phyloP scores from a whole-genome alignment of 148 eudicot species.

The Rhododendron ferrugineum region DNA sequence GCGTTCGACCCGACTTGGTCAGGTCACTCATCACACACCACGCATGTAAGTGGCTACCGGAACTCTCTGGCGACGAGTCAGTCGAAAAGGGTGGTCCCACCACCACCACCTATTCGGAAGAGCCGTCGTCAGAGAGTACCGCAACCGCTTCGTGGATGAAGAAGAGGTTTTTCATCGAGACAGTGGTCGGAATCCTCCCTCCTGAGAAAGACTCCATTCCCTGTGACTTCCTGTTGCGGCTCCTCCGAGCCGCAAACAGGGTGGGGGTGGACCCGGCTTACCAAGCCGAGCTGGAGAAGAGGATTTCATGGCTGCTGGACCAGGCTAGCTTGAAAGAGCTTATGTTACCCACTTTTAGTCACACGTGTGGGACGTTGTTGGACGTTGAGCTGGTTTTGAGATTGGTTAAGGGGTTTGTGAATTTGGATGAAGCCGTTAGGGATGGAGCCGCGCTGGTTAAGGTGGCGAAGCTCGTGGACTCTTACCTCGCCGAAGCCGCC shows the following conservation, averaged over 20 bases:
- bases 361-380: constrained; percentile 55
- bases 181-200: constrained; percentile 64
- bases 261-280: constrained; percentile 37
- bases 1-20: constrained; percentile 63
- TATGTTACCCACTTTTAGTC: constrained; percentile 77
- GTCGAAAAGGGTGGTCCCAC: not conserved
- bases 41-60: constrained; percentile 79
- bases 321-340: constrained; percentile 65
- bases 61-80: constrained; percentile 30
- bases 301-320: constrained; percentile 60
- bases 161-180: constrained; percentile 60
- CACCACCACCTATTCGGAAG: not conserved
- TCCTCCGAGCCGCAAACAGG: constrained; percentile 50
- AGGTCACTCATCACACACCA: constrained; percentile 81
- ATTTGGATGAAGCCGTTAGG: constrained; percentile 41
- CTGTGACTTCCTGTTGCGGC: constrained; percentile 68
- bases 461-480: constrained; percentile 69
- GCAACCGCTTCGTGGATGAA: constrained; percentile 48
- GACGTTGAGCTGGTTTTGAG: constrained; percentile 63
- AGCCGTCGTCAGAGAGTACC: constrained; percentile 26
- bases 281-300: constrained; percentile 48
- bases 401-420: constrained; percentile 49
- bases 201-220: constrained; percentile 58
- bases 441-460: constrained; percentile 49
- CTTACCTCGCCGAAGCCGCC: constrained; percentile 72